Conservation (phyloP, 2,329 filamentous ascomycete genomes). For the Aspergillus candidus region DNA sequence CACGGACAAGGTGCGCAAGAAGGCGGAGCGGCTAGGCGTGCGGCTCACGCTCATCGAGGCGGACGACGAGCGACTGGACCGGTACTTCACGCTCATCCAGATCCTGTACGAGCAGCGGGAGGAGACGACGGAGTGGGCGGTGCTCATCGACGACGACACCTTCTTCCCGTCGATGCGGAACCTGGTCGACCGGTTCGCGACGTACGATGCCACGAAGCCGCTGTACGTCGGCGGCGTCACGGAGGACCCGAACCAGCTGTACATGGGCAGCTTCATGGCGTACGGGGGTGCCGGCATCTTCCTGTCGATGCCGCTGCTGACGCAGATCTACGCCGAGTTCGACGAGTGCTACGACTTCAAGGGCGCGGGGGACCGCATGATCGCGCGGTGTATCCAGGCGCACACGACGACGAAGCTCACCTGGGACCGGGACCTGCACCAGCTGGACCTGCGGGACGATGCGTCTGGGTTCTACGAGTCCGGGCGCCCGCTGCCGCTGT, state of each 20-base stretch:
- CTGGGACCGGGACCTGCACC: conserved; percentile 46
- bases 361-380: conserved; percentile 46
- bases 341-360: conserved; percentile 43
- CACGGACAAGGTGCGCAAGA: conserved; percentile 15
- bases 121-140: conserved; percentile 45
- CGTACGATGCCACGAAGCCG: conserved; percentile 41
- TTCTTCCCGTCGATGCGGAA: conserved; percentile 51
- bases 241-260: conserved; percentile 46
- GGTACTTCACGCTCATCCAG: conserved; percentile 50
- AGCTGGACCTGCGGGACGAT: conserved; percentile 50
- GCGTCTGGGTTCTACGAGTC: conserved; percentile 53
- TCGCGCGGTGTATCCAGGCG: conserved; percentile 49
- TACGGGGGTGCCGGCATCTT: conserved; percentile 55
- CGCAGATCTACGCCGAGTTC: conserved; percentile 40
- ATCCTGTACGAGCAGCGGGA: conserved; percentile 35
- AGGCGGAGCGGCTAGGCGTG: conserved; percentile 26
- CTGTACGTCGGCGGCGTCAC: conserved; percentile 51
- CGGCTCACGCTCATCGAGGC: conserved; percentile 30
- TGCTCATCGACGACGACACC: conserved; percentile 54
- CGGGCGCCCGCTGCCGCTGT: conserved; percentile 42
- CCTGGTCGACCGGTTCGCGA: conserved; percentile 40
- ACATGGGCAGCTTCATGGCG: conserved; percentile 49
- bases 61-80: conserved; percentile 29
- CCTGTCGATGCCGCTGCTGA: conserved; percentile 46
- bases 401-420: conserved; percentile 48